Evolutionary conservation across 2,329 filamentous ascomycete genomes (phyloP).

Genomic region (Ramularia endophylla): DNA sequence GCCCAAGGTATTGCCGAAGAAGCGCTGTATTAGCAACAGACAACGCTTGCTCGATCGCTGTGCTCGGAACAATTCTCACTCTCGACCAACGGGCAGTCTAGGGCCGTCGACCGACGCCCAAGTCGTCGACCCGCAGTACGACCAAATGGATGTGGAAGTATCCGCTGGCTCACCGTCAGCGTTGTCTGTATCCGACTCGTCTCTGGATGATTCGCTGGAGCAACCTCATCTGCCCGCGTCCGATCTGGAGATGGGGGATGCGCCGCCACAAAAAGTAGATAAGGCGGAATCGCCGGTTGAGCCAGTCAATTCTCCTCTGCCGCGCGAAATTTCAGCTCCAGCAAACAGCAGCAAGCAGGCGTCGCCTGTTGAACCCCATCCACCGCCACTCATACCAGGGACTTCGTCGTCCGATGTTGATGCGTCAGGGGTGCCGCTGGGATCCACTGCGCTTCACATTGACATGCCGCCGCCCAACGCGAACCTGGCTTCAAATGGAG

Average conservation of each 20-base stretch:
- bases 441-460: conserved; percentile 26
- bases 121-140: too few species aligned
- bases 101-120: too few species aligned
- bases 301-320: not conserved
- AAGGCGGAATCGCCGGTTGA: conserved; percentile 1
- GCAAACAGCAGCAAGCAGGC: conserved; percentile 3
- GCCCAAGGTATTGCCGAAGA: conserved; percentile 16
- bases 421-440: conserved; percentile 5
- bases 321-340: conserved; percentile 1
- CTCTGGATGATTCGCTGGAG: too few species aligned
- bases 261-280: conserved; percentile 7
- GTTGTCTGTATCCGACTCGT: too few species aligned
- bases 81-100: not conserved
- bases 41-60: conserved; percentile 31
- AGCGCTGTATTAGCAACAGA: conserved; percentile 25
- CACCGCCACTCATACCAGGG: conserved; percentile 8
- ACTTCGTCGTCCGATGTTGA: conserved; percentile 8
- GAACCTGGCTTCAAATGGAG: conserved; percentile 15
- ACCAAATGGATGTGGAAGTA: too few species aligned
- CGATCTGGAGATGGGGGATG: conserved; percentile 19
- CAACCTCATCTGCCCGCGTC: too few species aligned
- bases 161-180: too few species aligned
- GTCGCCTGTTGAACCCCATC: conserved; percentile 6
- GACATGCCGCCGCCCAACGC: conserved; percentile 29
- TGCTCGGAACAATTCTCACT: conserved; percentile 25